A percentile compares a stretch with the other conserved stretches of the same genome.
Conservation (phyloP, 2,329 filamentous ascomycete species). For the Xylaria sp. region DNA sequence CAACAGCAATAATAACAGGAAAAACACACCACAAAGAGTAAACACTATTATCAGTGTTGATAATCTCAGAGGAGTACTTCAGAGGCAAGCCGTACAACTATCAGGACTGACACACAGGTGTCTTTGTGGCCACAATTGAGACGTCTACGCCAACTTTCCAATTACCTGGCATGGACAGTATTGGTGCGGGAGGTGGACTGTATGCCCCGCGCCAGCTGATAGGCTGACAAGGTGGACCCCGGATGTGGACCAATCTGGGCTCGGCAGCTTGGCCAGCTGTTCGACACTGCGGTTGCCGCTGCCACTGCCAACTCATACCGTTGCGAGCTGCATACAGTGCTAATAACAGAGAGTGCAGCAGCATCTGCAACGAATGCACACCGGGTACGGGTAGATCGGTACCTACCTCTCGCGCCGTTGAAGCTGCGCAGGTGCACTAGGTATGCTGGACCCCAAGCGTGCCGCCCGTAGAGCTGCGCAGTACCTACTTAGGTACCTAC, state of each 20-base stretch:
- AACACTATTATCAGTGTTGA: neutral
- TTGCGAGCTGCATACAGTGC: slow-evolving; percentile 2
- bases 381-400: neutral
- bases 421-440: no score
- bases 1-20: neutral
- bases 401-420: slow-evolving; percentile 7
- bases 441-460: neutral
- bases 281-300: neutral
- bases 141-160: slow-evolving; percentile 1
- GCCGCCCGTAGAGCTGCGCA: neutral
- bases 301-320: neutral
- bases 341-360: neutral
- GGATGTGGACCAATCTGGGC: slow-evolving; percentile 42
- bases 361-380: neutral
- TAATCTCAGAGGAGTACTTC: neutral
- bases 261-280: slow-evolving; percentile 24
- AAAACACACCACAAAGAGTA: neutral
- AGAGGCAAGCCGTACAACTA: neutral
- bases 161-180: neutral
- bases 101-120: neutral
- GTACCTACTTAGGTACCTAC: neutral
- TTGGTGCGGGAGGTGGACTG: slow-evolving; percentile 24
- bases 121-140: neutral
- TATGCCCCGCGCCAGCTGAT: slow-evolving; percentile 44
- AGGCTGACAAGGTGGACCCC: slow-evolving; percentile 17